phyloP scores from a whole-genome alignment of 1,284 basidiomycete species.

The Heterobasidion irregulare region DNA sequence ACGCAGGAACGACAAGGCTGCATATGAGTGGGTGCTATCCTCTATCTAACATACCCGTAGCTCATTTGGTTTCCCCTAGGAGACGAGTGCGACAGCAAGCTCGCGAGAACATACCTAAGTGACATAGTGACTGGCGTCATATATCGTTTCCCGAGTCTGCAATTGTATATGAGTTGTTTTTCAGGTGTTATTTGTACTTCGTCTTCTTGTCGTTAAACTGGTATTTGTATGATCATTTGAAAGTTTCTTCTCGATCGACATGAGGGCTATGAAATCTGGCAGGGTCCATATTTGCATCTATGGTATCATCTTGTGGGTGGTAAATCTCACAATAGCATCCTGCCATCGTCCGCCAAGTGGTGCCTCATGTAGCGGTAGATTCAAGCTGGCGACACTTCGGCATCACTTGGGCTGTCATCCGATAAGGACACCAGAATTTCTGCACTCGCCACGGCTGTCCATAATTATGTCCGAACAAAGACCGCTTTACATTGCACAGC shows the following conservation, averaged over 20 bases:
- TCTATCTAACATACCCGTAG: neutral
- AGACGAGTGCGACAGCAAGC: constrained; percentile 77
- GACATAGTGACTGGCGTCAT: constrained; percentile 8
- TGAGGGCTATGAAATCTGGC: no score
- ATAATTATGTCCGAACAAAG: no score
- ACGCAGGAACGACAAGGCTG: constrained; percentile 77
- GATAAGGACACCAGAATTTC: no score
- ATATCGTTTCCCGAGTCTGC: neutral
- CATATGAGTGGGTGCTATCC: constrained; percentile 67
- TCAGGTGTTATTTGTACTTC: neutral
- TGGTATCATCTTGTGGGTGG: no score
- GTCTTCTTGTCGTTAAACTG: neutral
- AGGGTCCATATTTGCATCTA: no score
- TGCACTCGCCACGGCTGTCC: no score
- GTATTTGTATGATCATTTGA: neutral
- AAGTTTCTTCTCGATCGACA: neutral
- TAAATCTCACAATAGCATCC: no score
- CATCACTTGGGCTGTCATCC: no score
- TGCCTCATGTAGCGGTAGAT: no score
- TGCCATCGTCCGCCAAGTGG: no score
- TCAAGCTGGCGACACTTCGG: no score
- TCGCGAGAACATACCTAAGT: constrained; percentile 79
- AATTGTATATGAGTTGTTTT: neutral
- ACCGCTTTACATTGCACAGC: no score
- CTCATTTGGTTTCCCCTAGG: constrained; percentile 27